Conservation (phyloP, 2,329 filamentous ascomycete species). For the Moelleriella libera region DNA sequence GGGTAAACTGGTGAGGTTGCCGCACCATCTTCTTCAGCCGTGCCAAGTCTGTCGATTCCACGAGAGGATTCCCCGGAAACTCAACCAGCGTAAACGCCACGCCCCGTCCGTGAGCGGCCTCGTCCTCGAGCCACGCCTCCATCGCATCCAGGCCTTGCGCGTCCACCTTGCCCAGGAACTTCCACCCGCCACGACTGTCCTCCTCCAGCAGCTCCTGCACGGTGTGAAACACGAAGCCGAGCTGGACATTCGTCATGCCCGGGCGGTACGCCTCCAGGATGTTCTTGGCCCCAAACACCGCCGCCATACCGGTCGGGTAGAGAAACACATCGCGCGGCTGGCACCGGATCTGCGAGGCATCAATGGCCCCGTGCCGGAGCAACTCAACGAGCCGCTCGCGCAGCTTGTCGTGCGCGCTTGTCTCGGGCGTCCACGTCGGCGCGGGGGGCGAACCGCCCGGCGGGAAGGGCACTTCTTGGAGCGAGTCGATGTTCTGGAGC, state of each 20-base stretch:
- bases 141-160: conserved; percentile 26
- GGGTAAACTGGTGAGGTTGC: not conserved
- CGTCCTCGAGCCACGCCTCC: conserved; percentile 27
- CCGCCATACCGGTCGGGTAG: conserved; percentile 40
- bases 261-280: conserved; percentile 19
- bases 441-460: conserved; percentile 9
- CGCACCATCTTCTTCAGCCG: conserved; percentile 22
- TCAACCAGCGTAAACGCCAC: conserved; percentile 35
- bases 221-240: conserved; percentile 38
- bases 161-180: conserved; percentile 32
- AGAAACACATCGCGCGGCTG: conserved; percentile 31
- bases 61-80: conserved; percentile 21
- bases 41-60: conserved; percentile 17
- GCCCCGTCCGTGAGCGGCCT: conserved; percentile 20
- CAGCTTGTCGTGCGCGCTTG: conserved; percentile 21
- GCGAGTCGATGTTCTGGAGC: conserved; percentile 18
- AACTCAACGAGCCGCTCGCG: conserved; percentile 25
- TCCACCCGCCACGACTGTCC: conserved; percentile 26
- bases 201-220: conserved; percentile 33
- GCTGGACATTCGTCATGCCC: conserved; percentile 20
- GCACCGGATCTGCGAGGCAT: conserved; percentile 12
- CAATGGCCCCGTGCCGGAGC: conserved; percentile 23
- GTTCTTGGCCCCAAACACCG: conserved; percentile 28
- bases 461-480: conserved; percentile 18
- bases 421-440: conserved; percentile 25